These are phyloP conservation scores for Gypsophila paniculata DNA, from an alignment of 179 eudicot genomes.

Conservation along the genomic window DNA sequence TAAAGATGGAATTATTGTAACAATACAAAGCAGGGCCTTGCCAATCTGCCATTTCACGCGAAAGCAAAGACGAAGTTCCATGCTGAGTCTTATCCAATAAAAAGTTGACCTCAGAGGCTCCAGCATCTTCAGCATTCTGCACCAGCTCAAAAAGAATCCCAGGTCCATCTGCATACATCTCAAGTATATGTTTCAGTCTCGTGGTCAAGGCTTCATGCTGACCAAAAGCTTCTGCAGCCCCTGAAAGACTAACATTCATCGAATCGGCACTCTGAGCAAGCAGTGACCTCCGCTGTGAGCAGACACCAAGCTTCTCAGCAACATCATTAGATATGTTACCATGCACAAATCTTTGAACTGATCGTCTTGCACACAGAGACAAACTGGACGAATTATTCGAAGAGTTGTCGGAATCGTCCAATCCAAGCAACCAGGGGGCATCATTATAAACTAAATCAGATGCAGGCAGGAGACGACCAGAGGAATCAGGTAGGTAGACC, in stretches of 20 bases:
- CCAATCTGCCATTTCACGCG: conserved; percentile 99
- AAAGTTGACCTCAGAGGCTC: conserved; percentile 83
- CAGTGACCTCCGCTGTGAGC: conserved; percentile 87
- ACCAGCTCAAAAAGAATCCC: conserved; percentile 93
- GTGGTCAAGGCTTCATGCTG: conserved; percentile 99
- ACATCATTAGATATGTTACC: conserved; percentile 96
- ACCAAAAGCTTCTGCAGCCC: conserved; percentile 99
- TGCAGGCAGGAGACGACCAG: conserved; percentile 61
- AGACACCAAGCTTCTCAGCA: conserved; percentile 97
- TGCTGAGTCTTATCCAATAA: conserved; percentile 90
- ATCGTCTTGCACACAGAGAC: conserved; percentile 48
- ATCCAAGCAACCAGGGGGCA: conserved; percentile 99
- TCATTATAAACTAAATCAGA: conserved; percentile 91
- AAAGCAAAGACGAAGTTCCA: conserved; percentile 94
- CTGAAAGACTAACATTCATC: conserved; percentile 90
- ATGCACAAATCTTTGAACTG: conserved; percentile 86
- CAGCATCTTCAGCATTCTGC: conserved; percentile 99
- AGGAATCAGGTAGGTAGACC: conserved; percentile 79
- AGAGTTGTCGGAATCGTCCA: conserved; percentile 52
- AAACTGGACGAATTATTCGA: conserved; percentile 41
- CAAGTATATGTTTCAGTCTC: conserved; percentile 94
- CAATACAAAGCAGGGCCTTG: conserved; percentile 99
- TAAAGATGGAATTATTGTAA: conserved; percentile 90
- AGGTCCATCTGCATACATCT: conserved; percentile 99
- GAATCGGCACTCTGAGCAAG: conserved; percentile 99